A percentile compares a stretch with the other conserved stretches of the same genome.
These are phyloP conservation scores for Dendrocalamus sinicus DNA, from an alignment of 176 grass and related monocot genomes.

Conservation along the genomic window DNA sequence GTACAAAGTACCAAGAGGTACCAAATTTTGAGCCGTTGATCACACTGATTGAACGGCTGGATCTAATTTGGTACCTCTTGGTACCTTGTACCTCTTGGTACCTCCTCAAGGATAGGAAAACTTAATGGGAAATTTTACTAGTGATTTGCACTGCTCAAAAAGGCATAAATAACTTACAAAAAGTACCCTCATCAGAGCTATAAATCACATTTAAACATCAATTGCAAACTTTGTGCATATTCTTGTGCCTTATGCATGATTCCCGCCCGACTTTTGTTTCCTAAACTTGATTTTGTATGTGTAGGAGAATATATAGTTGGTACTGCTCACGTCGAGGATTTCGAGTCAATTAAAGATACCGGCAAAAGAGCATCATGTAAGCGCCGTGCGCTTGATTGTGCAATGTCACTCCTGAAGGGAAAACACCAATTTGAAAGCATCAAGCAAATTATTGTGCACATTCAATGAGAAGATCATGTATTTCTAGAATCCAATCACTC, in stretches of 20 bases:
- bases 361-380: slow-evolving; percentile 74
- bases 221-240: background rate
- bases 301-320: slow-evolving; percentile 80
- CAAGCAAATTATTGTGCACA: slow-evolving; percentile 56
- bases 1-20: no score
- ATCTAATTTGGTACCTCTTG: no score
- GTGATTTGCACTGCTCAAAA: no score
- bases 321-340: slow-evolving; percentile 87
- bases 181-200: background rate
- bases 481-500: no score
- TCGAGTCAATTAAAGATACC: slow-evolving; percentile 74
- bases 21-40: no score
- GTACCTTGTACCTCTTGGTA: no score
- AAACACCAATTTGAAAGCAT: slow-evolving; percentile 59
- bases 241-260: background rate
- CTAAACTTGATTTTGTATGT: background rate
- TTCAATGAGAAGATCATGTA: slow-evolving; percentile 15
- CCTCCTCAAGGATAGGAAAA: no score
- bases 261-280: background rate
- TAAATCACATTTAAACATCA: background rate
- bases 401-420: slow-evolving; percentile 74
- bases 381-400: slow-evolving; percentile 63
- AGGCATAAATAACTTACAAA: background rate
- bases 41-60: no score
- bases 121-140: no score